Conservation (phyloP, 2,329 filamentous ascomycete species). For the Alternaria solani region DNA sequence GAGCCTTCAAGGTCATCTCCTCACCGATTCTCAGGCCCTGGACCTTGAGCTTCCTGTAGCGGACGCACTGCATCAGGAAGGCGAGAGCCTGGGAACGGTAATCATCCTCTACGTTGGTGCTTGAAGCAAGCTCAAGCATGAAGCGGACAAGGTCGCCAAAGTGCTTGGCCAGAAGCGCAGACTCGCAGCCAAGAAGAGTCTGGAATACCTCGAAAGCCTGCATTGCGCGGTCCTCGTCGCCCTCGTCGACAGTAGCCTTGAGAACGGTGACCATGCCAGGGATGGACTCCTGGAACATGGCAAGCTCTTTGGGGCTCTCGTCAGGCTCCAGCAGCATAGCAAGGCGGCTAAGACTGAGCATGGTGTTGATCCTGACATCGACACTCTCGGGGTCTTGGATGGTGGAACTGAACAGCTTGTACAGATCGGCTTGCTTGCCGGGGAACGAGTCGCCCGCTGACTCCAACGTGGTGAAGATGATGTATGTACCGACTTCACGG, state of each 20-base stretch:
- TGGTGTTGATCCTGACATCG: slow-evolving; percentile 93
- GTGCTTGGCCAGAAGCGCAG: slow-evolving; percentile 80
- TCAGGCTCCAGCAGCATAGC: slow-evolving; percentile 88
- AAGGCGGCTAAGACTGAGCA: slow-evolving; percentile 87
- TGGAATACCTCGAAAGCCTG: slow-evolving; percentile 97
- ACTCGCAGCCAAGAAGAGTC: slow-evolving; percentile 89
- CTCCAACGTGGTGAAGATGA: slow-evolving; percentile 91
- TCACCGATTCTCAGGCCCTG: slow-evolving; percentile 89
- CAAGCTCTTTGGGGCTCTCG: slow-evolving; percentile 77
- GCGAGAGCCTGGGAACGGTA: slow-evolving; percentile 88
- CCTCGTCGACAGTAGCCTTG: slow-evolving; percentile 79
- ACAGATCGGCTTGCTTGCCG: slow-evolving; percentile 80
- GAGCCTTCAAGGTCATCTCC: slow-evolving; percentile 83
- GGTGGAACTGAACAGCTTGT: slow-evolving; percentile 83
- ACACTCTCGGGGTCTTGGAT: slow-evolving; percentile 90
- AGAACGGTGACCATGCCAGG: slow-evolving; percentile 90
- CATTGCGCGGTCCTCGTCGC: slow-evolving; percentile 87
- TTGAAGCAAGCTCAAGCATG: slow-evolving; percentile 86
- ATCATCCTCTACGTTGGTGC: slow-evolving; percentile 81
- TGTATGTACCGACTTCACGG: slow-evolving; percentile 90
- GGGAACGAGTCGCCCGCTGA: slow-evolving; percentile 84
- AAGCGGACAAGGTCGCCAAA: slow-evolving; percentile 91
- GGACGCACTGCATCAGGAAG: slow-evolving; percentile 91
- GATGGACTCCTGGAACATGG: slow-evolving; percentile 79
- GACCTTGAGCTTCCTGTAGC: slow-evolving; percentile 94